Base-by-base conservation (phyloP, 805 yeast species). In the Kregervanrija pseudodelftensis region DNA sequence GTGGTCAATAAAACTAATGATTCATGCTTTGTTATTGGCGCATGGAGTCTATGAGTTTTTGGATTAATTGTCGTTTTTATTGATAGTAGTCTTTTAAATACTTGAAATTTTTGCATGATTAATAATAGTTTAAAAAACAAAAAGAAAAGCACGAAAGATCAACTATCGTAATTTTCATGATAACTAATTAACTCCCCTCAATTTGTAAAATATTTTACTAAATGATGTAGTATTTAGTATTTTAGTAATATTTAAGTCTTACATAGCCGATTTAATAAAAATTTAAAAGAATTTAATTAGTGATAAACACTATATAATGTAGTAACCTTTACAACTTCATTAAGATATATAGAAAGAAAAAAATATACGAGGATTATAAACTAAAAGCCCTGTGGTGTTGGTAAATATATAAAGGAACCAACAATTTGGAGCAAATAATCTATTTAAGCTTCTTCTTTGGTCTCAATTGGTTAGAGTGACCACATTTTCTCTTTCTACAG, bases 401-500 rank as follows among this genome's bases (percentile, higher is more conserved):
- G 28, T 22, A 22, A 22, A 22, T 22, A 35, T 35, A 35, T 13
- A 17, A 36, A 46, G 15, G 33, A 41, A 41, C 31, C 33, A 11
- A 13, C 16, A 35, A 22, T 22, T 22, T 22, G 28, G 28, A 37
- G 30, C 22, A 39, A 43, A 45, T 46, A 42, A 76, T 71, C 76
- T 77, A 90, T 82, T 90, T 89, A 73, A 88, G 82, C 90, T 91
- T 91, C 95, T 91, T 91, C 95, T 91, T 93, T 78, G 98, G 98
- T 82, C 99, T 89, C 77, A 93, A 87, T 82, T 93, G 99, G 84
- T 93, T 93, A 73, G 96, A 81, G 95, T 93, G 99, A 70, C 99
- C 99, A 79, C 99, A 93, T 85, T 93, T 93, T 88, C 97, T 89
- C 98, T 93, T 93, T 82, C 99, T 89, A 85, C 99, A 93, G 96